Conservation (phyloP, 192 early-diverging fungal species). For the Coemansia pectinata region DNA sequence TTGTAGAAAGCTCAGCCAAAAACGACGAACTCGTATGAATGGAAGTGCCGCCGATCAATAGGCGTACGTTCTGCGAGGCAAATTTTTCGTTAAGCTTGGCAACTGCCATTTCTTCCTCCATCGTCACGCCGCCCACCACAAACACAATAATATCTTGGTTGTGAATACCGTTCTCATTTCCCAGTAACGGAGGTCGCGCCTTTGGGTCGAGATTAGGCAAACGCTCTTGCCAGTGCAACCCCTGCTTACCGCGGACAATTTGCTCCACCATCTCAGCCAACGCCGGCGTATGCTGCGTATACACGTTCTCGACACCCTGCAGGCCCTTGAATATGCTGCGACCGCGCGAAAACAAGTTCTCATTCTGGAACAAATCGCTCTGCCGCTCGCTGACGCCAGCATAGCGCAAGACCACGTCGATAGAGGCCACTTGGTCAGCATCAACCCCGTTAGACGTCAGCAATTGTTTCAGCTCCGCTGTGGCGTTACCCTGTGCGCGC, state of each 20-base stretch:
- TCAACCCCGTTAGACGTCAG: slow-evolving; percentile 72
- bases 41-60: slow-evolving; percentile 90
- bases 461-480: slow-evolving; percentile 69
- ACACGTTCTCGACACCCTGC: slow-evolving; percentile 97
- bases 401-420: slow-evolving; percentile 74
- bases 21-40: slow-evolving; percentile 75
- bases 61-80: slow-evolving; percentile 68
- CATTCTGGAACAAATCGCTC: slow-evolving; percentile 87
- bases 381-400: slow-evolving; percentile 78
- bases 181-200: slow-evolving; percentile 25
- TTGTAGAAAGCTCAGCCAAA: slow-evolving; percentile 46
- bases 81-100: slow-evolving; percentile 74
- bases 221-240: slow-evolving; percentile 51
- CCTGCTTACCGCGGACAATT: slow-evolving; percentile 69
- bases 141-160: slow-evolving; percentile 97
- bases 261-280: slow-evolving; percentile 77
- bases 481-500: slow-evolving; percentile 71
- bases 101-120: slow-evolving; percentile 89
- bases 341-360: slow-evolving; percentile 81
- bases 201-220: slow-evolving; percentile 54
- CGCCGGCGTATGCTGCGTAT: slow-evolving; percentile 93
- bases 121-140: slow-evolving; percentile 93
- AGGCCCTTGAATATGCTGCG: slow-evolving; percentile 92
- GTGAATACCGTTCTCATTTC: slow-evolving; percentile 52
- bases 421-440: slow-evolving; percentile 68